Evolutionary conservation across 176 grass and related monocot genomes (phyloP), one percentile per base, ranked within the genome.

Genomic region (Elymus sibiricus): DNA sequence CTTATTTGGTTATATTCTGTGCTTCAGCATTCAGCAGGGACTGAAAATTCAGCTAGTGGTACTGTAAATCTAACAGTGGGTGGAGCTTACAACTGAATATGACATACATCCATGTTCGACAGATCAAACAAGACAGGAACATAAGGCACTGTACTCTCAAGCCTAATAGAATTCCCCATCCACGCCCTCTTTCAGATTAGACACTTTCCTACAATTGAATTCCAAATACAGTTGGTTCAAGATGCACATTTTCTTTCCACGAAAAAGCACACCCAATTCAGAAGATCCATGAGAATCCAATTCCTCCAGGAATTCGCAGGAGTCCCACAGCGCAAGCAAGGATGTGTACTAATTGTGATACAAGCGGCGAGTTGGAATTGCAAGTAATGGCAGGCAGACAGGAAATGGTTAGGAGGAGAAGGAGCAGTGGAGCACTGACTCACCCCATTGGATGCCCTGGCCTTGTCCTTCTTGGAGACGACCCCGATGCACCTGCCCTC

Each of bases 381-480:
- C 7, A 40, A 40, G 39, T 9, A 43, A 11, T 11, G 40, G 40
- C 40, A 43, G 40, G 6, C 40, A 43, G 40, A 43, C 40, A 11
- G 11, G 40, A 11, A 43, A 43, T 43, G 0, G 39, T 40, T 7
- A 40, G 9, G 39, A 40, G 9, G 39, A 40, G 39, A 7, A 51
- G 0, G 44, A 46, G 15, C 5, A 21, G 1, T 0, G 0, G 44
- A 46, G 15, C 5, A 21, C 2, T 0, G 47, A 72, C 70, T 35
- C 74, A 88, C 95, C 88, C 86, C 92, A 49, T 89, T 77, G 25
- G 74, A 15, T 2, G 92, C 86, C 79, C 83, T 94, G 70, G 58
- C 66, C 83, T 68, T 92, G 73, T 97, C 95, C 78, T 91, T 94
- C 44, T 84, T 84, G 74, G 95, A 94, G 82, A 97, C 31, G 14